Evolutionary conservation across 768 basidiomycete species (phyloP), one percentile per base, ranked within the genome.

Genomic region (Infundibulicybe gibba): DNA sequence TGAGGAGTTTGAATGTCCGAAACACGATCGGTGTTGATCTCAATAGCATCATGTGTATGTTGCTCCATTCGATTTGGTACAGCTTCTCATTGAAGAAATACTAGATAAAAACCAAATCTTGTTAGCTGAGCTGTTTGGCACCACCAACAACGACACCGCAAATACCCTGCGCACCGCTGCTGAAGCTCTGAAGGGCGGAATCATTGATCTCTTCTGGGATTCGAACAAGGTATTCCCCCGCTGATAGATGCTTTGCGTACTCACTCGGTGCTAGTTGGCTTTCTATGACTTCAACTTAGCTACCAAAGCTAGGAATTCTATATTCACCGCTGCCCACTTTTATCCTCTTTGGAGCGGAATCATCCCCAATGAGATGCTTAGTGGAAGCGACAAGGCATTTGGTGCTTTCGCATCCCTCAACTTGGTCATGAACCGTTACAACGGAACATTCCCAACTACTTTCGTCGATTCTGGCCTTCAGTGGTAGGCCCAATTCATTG

Each of bases 251-350:
- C 13, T 41, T 25, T 40, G 12, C 32, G 34, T 20, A 2, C 37
- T 34, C 37, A 13, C 13, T 47, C 16, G 14, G 25, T n/a, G 8
- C 14, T 31, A 75, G 70, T 71, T 91, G n/a, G 86, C 86, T 0
- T 95, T 94, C 66, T 94, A 94, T 57, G 94, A 95, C 64, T 97
- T 87, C 67, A 90, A 92, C 62, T 63, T 85, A 34, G 84, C 80
- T 6, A 75, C 83, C 2, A 81, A 84, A 42, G 59, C 77, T 12
- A 80, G 86, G 44, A 84, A 81, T 56, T 64, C 55, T 41, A 59
- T 90, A 25, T 93, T 85, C 68, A 80, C 80, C n/a, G 74, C 69
- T 2, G 93, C 89, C 1, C 81, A 79, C 1, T 93, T 83, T 69
- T 92, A 91, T 61, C 90, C 94, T 0, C 71, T 86, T 41, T 97